Evolutionary conservation across 495 filamentous ascomycete genomes (phyloP), one percentile per base, ranked within the genome.

Genomic region (Chlorociboria aeruginascens): DNA sequence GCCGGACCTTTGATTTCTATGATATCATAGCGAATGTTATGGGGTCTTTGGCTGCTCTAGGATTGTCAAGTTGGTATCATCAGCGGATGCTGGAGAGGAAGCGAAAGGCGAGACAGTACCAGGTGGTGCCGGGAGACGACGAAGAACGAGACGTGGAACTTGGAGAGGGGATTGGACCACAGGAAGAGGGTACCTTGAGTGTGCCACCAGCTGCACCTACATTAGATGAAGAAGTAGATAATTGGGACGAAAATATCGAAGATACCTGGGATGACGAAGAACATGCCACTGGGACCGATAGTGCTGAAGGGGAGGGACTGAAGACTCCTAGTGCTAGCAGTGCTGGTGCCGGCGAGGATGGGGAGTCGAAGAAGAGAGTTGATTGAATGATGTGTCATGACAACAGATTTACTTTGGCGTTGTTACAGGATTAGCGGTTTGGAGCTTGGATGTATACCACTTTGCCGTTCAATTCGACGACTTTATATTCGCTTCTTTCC

Each of bases 61-160:
- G 73, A 7, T 58, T 94, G 29, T 89, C 85, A 58, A 79, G 77
- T 46, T 88, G 85, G 82, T 98, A 97, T 53, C 92, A 98, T 65
- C 83, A 83, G 50, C 78, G 92, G 35, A 97, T 97, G 93, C 69
- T 98, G 41, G 89, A 96, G 60, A 72, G 92, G 43, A 86, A 86
- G 57, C 76, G 93, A 40, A 68, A 79, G 58, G 78, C 78, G 37
- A 84, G 82, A 52, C 73, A 76, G 33, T 89, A 93, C 54, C 69
- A 72, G 14, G 64, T 78, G 12, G 78, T 86, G 6, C 66, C 71
- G 2, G 67, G 65, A 10, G 68, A 70, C 38, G 20, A 25, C 4
- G 69, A 74, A 7, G 65, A 64, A 1, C 69, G 68, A 20, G 74
- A 72, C 32, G 60, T 67, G 11, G 77, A 79, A 54, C 64, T 79